Evolutionary conservation across 768 basidiomycete genomes (phyloP), one percentile per base, ranked within the genome.

Genomic region (Rhizopogon vesiculosus): DNA sequence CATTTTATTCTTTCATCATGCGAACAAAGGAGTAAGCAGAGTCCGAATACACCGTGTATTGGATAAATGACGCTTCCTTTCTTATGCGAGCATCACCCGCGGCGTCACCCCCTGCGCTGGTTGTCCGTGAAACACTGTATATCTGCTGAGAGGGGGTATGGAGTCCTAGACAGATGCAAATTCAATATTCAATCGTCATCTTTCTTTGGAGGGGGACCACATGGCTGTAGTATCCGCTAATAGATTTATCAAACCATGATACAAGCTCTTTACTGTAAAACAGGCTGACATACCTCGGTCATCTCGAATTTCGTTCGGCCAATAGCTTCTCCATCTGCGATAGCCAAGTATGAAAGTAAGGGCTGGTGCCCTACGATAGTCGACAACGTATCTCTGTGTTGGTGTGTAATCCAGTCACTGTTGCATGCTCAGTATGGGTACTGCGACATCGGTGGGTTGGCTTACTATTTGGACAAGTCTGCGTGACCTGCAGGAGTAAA

Each of bases 391-490:
- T 98, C 96, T 42, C 96, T 86, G 74, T 98, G 95, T 66, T 98
- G 96, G 72, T 98, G 93, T 7, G 93, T 97, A 44, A 96, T 72
- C 96, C 96, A 98, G 67, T 98, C 96, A 72, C 96, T 98, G 31
- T 22, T 6, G 66, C 2, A 5, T 51, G 56, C 33, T 40, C 18
- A 61, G 65, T 59, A 61, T 61, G 10, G 55, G 46, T 50, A 46
- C 42, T 42, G 33, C 35, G 44, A 59, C 31, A 42, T 25, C n/a
- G n/a, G 51, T 41, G 9, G 13, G 16, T 22, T 25, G 39, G 76
- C 92, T 59, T 64, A 97, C 95, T 88, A 94, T 78, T 98, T 98
- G 5, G 93, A 91, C 69, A 95, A 75, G 71, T 99, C 96, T 38
- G 95, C 94, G 73, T 99, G 95, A 29, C 96, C 94, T 93, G 56